Evolutionary conservation across 805 yeast species (phyloP), one percentile per base, ranked within the genome.

Genomic region (Teunomyces barrocoloradensis): DNA sequence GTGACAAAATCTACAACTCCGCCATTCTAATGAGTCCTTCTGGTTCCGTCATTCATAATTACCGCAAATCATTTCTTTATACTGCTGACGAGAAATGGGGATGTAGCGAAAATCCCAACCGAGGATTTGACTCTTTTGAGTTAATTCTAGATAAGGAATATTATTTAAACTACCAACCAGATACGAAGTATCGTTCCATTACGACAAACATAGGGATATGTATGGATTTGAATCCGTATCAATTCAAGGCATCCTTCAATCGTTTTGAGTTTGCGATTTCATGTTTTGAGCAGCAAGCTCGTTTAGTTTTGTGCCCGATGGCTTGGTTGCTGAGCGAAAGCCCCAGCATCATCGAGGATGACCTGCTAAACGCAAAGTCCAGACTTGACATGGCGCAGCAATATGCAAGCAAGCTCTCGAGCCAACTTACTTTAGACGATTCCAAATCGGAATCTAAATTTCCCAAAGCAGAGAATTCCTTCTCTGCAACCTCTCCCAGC

Each of bases 211-310:
- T 91, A 46, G 98, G 97, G 0, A 89, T 91, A 5, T 91, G 98
- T 62, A 91, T 91, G 97, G 98, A 91, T 66, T 64, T 91, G 51
- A 90, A 88, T 61, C 96, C 97, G 0, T 86, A 87, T 63, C 75
- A 87, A 60, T 91, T 91, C 63, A 72, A 79, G 52, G 89, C 96
- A 1, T 90, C 95, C 1, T 90, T 89, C 65, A 71, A 76, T 32
- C 74, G 71, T 21, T 89, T 78, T 60, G 97, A 91, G 63, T 88
- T 87, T 64, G 76, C 91, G 0, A 61, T 65, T 25, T 72, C 73
- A 44, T 81, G 87, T 49, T 59, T 69, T 17, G 55, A 64, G 0
- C 74, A 81, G 38, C 57, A 70, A 9, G 79, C 80, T 0, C 73
- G 79, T 29, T 65, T 91, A 47, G 72, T 88, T 0, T 59, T 91